Evolutionary conservation across 768 basidiomycete genomes (phyloP), one percentile per base, ranked within the genome.

Genomic region (Phylloporus rhodoxanthus): DNA sequence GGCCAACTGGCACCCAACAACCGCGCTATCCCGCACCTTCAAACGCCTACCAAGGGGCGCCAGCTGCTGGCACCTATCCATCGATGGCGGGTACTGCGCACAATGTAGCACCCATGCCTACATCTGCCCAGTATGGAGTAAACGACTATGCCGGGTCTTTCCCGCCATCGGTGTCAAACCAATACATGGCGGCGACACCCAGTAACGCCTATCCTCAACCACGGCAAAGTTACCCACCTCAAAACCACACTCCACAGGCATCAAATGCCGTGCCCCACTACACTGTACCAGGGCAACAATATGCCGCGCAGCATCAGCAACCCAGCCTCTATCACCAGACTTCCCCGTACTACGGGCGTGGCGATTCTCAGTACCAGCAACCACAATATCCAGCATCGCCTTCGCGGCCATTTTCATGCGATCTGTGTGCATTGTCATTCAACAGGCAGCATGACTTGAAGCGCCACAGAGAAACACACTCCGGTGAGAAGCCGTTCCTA

Each of bases 391-490:
- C 81, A 23, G 71, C 77, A 33, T 78, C 81, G n/a, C 77, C 81
- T 7, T 65, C 72, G 15, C 76, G 82, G 33, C 83, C 84, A 17
- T 86, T 80, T 58, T 72, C 78, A 9, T 86, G 84, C 52, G 82
- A 85, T 57, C 65, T 88, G 55, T 91, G 88, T 64, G 76, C 86
- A 10, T 66, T 90, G 54, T 89, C 87, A 19, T 91, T 91, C 72
- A 88, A 88, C 62, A 80, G 88, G 38, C 85, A 87, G 63, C 88
- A 91, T 62, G 88, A 91, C 65, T 66, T 91, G 62, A 90, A 90
- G 63, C 78, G 88, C 30, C 88, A 91, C 68, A 75, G 84, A 55
- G 87, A 90, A 58, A 90, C 86, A 21, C 88, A 90, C 68, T 85
- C 85, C 5, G 87, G 87, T 32, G 87, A 90, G 67, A 90, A 89